Percentiles rank a stretch among this genome's conserved stretches.
Conservation (phyloP, 1,139 yeast genomes). For the Chernovozyma sophiae-reginae region DNA sequence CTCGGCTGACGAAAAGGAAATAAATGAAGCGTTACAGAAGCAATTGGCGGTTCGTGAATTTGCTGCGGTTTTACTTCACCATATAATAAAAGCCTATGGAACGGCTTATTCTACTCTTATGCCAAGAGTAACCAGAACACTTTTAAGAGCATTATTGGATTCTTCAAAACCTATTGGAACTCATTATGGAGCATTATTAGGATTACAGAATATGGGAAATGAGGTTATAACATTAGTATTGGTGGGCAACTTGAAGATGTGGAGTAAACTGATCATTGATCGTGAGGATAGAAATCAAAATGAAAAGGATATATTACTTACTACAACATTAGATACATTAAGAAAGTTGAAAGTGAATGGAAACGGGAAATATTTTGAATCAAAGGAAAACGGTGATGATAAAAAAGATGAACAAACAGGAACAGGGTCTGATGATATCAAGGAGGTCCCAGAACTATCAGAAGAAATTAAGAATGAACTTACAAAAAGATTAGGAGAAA, state of each 20-base stretch:
- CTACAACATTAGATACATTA: constrained; percentile 54
- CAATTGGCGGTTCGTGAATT: constrained; percentile 74
- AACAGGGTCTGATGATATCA: constrained; percentile 19
- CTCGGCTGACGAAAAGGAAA: constrained; percentile 6
- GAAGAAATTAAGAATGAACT: constrained; percentile 46
- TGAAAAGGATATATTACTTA: constrained; percentile 45
- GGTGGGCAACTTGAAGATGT: constrained; percentile 77
- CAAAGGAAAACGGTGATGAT: constrained; percentile 14
- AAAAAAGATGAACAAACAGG: constrained; percentile 13
- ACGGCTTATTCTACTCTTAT: constrained; percentile 84
- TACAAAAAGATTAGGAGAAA: constrained; percentile 56
- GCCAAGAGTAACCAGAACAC: constrained; percentile 91
- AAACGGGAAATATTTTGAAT: constrained; percentile 7
- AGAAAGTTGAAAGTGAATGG: constrained; percentile 34
- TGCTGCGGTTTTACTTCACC: constrained; percentile 79
- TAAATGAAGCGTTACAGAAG: constrained; percentile 27
- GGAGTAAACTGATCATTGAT: constrained; percentile 59
- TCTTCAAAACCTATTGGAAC: constrained; percentile 76
- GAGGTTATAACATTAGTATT: constrained; percentile 85
- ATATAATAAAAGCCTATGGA: constrained; percentile 74
- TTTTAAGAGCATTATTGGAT: constrained; percentile 86
- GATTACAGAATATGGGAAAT: constrained; percentile 76
- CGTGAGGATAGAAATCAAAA: constrained; percentile 32
- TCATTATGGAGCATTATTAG: constrained; percentile 87
- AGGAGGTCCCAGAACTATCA: constrained; percentile 27